Evolutionary conservation across 768 basidiomycete species (phyloP).

Genomic region (Boletus rubroflammeus): DNA sequence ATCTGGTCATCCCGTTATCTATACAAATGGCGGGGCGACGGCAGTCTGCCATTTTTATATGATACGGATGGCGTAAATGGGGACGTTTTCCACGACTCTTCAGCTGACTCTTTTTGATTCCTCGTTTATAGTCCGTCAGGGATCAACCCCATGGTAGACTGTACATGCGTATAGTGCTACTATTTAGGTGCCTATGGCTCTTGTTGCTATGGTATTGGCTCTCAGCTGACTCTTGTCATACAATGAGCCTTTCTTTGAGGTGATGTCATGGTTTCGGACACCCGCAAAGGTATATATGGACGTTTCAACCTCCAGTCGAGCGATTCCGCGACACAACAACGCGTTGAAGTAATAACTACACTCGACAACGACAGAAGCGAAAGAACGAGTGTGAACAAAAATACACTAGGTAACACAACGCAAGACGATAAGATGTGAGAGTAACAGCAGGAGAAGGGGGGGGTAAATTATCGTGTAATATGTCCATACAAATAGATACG

Average conservation of each 20-base stretch:
- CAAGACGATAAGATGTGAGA: not conserved
- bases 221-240: too few relatives aligned
- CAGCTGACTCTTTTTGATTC: not conserved
- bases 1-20: not conserved
- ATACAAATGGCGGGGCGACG: too few relatives aligned
- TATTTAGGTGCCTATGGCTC: too few relatives aligned
- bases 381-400: not conserved
- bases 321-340: not conserved
- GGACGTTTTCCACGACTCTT: not conserved
- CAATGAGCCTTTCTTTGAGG: not conserved
- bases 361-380: not conserved
- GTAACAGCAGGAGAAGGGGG: not conserved
- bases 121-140: too few relatives aligned
- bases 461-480: conserved; percentile 9
- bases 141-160: too few relatives aligned
- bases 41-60: not conserved
- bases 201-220: too few relatives aligned
- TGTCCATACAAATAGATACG: conserved; percentile 9
- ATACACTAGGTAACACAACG: not conserved
- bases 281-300: not conserved
- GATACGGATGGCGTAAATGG: not conserved
- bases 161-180: too few relatives aligned
- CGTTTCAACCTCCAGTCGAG: not conserved
- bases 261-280: not conserved
- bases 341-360: not conserved